Evolutionary conservation across 495 filamentous ascomycete species (phyloP).

Genomic region (Melanomma pulvis-pyrius): DNA sequence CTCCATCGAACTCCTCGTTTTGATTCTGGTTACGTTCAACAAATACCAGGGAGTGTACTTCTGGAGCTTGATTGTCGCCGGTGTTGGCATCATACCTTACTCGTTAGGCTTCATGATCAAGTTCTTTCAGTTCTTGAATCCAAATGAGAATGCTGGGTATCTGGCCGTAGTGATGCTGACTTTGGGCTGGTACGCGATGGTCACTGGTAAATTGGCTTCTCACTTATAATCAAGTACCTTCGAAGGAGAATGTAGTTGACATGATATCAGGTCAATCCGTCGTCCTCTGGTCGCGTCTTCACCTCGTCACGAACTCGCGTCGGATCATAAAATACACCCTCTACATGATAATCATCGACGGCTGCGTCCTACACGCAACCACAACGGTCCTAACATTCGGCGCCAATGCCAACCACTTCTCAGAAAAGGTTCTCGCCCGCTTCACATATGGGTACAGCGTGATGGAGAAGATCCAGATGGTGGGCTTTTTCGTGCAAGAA

Average conservation of each 20-base stretch:
- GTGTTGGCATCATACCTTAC: slow-evolving; percentile 60
- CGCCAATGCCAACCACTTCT: slow-evolving; percentile 50
- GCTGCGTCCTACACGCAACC: slow-evolving; percentile 57
- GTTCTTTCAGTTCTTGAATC: slow-evolving; percentile 53
- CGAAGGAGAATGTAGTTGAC: background rate
- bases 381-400: slow-evolving; percentile 62
- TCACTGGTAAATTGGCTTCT: slow-evolving; percentile 51
- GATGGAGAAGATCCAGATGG: slow-evolving; percentile 68
- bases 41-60: slow-evolving; percentile 49
- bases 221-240: no score
- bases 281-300: slow-evolving; percentile 69
- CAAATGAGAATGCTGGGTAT: slow-evolving; percentile 40
- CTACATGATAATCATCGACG: slow-evolving; percentile 62
- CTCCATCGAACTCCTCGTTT: slow-evolving; percentile 48
- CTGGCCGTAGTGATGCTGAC: slow-evolving; percentile 53
- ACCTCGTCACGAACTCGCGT: slow-evolving; percentile 59
- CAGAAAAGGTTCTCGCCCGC: slow-evolving; percentile 7
- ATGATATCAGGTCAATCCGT: slow-evolving; percentile 52
- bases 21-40: slow-evolving; percentile 49
- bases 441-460: slow-evolving; percentile 54
- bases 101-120: slow-evolving; percentile 64
- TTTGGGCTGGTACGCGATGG: slow-evolving; percentile 65
- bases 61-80: slow-evolving; percentile 48
- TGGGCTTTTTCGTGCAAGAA: slow-evolving; percentile 65
- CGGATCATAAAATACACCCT: slow-evolving; percentile 56